These are phyloP conservation scores for Modicella reniformis DNA, from an alignment of 371 early-diverging fungal genomes.

Conservation along the genomic window DNA sequence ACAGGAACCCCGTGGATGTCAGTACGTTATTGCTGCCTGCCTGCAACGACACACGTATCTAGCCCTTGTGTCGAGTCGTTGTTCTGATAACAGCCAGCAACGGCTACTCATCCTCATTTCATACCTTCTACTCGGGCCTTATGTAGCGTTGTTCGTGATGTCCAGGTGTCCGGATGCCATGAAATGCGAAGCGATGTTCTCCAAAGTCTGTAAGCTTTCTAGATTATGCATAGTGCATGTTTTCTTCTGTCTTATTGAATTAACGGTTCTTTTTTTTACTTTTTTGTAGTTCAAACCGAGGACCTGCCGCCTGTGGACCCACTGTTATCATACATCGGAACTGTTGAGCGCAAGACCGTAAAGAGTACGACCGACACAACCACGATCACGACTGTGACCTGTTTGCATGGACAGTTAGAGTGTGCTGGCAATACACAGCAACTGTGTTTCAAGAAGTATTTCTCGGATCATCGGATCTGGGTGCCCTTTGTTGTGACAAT, in stretches of 20 bases:
- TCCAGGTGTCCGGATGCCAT: conserved; percentile 62
- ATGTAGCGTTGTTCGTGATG: conserved; percentile 62
- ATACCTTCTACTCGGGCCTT: too few species aligned
- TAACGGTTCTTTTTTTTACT: conserved; percentile 2
- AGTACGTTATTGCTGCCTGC: conserved; percentile 19
- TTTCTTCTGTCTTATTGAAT: neutral
- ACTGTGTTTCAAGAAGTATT: conserved; percentile 58
- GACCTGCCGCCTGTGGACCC: conserved; percentile 33
- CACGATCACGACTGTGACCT: conserved; percentile 24
- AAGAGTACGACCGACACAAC: conserved; percentile 11
- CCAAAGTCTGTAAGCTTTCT: conserved; percentile 55
- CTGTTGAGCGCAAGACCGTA: conserved; percentile 11
- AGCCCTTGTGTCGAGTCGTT: neutral
- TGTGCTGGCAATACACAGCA: conserved; percentile 64
- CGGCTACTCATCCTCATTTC: neutral
- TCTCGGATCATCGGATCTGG: conserved; percentile 54
- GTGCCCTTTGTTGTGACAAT: conserved; percentile 49
- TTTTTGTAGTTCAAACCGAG: conserved; percentile 13
- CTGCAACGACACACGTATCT: neutral
- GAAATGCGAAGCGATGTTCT: conserved; percentile 57
- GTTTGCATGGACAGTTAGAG: conserved; percentile 60
- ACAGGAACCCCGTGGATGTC: conserved; percentile 38
- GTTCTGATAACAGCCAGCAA: neutral
- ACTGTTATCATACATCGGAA: conserved; percentile 36
- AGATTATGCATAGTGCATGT: neutral